phyloP scores from a whole-genome alignment of 140 eudicot species.

The Flaveria floridana region DNA sequence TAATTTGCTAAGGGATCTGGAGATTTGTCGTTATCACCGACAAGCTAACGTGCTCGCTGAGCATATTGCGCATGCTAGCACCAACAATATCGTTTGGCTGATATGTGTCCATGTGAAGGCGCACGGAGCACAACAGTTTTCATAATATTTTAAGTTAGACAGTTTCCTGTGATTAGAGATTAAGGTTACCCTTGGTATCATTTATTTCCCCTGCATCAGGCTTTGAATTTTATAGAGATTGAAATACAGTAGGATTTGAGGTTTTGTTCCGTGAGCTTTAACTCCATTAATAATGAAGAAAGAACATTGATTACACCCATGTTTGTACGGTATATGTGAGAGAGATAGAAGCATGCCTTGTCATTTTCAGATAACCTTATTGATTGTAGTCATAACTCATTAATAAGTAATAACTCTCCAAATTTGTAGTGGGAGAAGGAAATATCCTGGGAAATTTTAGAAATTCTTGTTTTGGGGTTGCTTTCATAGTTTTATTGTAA shows the following conservation, averaged over 20 bases:
- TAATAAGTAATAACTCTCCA: not conserved
- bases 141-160: not conserved
- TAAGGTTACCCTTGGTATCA: not conserved
- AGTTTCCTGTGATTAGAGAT: conserved; percentile 15
- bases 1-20: conserved; percentile 29
- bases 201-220: too few species aligned
- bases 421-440: not conserved
- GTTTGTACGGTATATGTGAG: conserved; percentile 20
- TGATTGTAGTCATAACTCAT: not conserved
- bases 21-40: conserved; percentile 26
- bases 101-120: conserved; percentile 17
- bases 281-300: conserved; percentile 9
- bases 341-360: conserved; percentile 19
- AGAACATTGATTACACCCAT: conserved; percentile 24
- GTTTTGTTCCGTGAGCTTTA: conserved; percentile 16
- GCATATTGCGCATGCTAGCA: conserved; percentile 34
- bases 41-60: conserved; percentile 38
- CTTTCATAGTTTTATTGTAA: not conserved
- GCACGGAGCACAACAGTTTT: conserved; percentile 17
- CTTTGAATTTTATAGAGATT: not conserved
- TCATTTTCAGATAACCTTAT: conserved; percentile 20
- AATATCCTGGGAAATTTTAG: not conserved
- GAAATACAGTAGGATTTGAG: not conserved
- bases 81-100: conserved; percentile 21
- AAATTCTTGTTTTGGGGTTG: not conserved